Conservation (phyloP, 139 green algal genomes). For the Chlorella ohadii region DNA sequence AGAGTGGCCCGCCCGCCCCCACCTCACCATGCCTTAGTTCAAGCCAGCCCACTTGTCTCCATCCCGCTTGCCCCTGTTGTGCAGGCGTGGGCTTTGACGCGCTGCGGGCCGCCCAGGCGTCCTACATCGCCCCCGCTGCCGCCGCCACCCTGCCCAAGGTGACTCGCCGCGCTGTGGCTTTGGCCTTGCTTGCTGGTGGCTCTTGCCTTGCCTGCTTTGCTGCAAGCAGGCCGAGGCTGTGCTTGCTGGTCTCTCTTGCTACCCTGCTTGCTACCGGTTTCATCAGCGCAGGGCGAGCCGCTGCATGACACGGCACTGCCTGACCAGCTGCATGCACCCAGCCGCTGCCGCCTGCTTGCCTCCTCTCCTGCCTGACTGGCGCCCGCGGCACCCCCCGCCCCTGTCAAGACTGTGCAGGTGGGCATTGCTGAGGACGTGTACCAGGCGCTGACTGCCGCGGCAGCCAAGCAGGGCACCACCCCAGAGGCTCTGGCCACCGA, state of each 20-base stretch:
- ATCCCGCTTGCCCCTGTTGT: too few relatives aligned
- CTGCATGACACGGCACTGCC: too few relatives aligned
- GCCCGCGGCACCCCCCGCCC: neutral
- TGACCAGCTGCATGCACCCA: too few relatives aligned
- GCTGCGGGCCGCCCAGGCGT: constrained; percentile 56
- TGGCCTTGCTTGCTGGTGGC: too few relatives aligned
- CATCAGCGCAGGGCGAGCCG: too few relatives aligned
- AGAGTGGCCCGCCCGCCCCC: too few relatives aligned
- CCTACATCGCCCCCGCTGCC: constrained; percentile 49
- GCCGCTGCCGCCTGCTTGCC: too few relatives aligned
- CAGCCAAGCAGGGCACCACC: constrained; percentile 40
- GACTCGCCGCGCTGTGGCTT: neutral
- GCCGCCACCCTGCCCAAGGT: constrained; percentile 38
- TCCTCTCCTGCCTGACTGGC: constrained; percentile 38
- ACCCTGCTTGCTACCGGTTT: too few relatives aligned
- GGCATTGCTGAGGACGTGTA: constrained; percentile 56
- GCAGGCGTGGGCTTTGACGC: constrained; percentile 48
- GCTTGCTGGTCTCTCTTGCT: too few relatives aligned
- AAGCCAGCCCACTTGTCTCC: too few relatives aligned
- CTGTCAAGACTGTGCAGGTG: constrained; percentile 17
- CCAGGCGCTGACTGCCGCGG: constrained; percentile 58
- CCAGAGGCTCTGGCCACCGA: constrained; percentile 36
- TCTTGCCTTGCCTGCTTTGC: neutral
- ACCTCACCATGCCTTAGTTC: too few relatives aligned
- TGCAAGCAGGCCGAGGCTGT: too few relatives aligned